Conservation (phyloP, 2,329 filamentous ascomycete genomes). For the Diaporthe australafricana region DNA sequence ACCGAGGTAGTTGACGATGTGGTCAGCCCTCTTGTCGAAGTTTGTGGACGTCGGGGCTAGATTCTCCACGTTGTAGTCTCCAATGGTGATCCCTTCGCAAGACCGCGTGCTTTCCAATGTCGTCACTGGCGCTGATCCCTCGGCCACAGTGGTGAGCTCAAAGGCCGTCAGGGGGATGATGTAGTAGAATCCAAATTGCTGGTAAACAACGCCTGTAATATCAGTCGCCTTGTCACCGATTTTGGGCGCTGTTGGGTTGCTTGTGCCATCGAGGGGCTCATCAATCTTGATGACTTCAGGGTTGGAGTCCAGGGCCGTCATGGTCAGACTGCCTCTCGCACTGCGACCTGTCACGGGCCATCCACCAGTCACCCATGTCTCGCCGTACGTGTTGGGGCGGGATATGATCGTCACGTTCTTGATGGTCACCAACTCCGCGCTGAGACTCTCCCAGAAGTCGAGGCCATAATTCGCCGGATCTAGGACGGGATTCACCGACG, state of each 20-base stretch:
- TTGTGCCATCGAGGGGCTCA: constrained; percentile 71
- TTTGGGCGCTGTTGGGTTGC: constrained; percentile 68
- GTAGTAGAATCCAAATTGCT: constrained; percentile 76
- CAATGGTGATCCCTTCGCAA: constrained; percentile 73
- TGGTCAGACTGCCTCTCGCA: constrained; percentile 72
- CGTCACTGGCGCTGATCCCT: constrained; percentile 61
- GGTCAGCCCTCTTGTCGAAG: constrained; percentile 68
- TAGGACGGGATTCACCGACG: constrained; percentile 69
- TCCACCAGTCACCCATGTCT: constrained; percentile 76
- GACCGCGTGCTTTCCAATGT: constrained; percentile 64
- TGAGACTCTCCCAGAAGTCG: constrained; percentile 80
- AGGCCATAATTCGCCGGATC: constrained; percentile 72
- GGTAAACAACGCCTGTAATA: constrained; percentile 75
- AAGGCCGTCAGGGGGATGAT: constrained; percentile 73
- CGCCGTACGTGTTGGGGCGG: constrained; percentile 73
- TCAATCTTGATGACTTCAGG: constrained; percentile 77
- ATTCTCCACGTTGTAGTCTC: constrained; percentile 79
- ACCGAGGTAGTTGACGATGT: constrained; percentile 73
- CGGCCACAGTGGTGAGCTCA: constrained; percentile 58
- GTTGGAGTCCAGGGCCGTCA: constrained; percentile 72
- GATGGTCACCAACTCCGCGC: constrained; percentile 75
- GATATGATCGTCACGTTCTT: constrained; percentile 66
- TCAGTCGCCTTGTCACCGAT: constrained; percentile 74
- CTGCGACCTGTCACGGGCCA: constrained; percentile 74
- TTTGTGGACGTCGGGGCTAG: constrained; percentile 67